Evolutionary conservation across 1,284 basidiomycete genomes (phyloP), one percentile per base, ranked within the genome.

Genomic region (Austroboletus novae-zelandiae): DNA sequence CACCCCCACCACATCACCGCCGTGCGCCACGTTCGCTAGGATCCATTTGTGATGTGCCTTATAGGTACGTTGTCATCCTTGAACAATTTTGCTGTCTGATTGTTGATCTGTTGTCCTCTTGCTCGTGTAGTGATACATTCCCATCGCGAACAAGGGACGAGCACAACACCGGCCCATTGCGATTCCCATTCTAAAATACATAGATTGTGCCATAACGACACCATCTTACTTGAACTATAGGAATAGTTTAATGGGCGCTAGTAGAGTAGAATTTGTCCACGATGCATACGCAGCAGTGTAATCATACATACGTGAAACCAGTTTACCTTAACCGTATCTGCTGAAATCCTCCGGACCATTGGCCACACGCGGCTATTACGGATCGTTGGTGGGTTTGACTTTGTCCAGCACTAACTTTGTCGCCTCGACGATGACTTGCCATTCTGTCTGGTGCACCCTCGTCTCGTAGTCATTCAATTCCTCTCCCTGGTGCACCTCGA

Each of bases 391-490:
- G 1, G 64, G 58, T n/a, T 47, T 61, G 29, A 69, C 58, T 40
- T 75, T 75, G 51, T 86, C 79, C 49, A 96, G 70, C 5, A 91
- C 79, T 56, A 79, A 81, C 54, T 75, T 77, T 3, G 91, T 81
- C 3, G 81, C 95, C 60, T 94, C 78, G 10, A 99, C 96, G 53
- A 99, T 94, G 51, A 95, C 83, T 59, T 88, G 81, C 79, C 97
- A 97, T 69, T 99, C 96, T 15, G 86, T 77, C 53, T 70, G 69
- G 66, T 98, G 96, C 62, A 99, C 75, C 56, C 90, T 76, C 58
- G 77, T 76, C 65, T 94, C 91, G 57, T 96, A 87, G 32, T 53
- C 60, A 77, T 55, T 89, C 88, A 51, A 90, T 68, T 80, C 71
- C 59, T 98, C 94, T 11, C 80, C 89, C 63, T 85, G 73, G 56